A percentile compares a stretch with the other conserved stretches of the same genome.
These are phyloP conservation scores for Wickerhamomyces rabaulensis DNA, from an alignment of 805 yeast species.

Conservation along the genomic window DNA sequence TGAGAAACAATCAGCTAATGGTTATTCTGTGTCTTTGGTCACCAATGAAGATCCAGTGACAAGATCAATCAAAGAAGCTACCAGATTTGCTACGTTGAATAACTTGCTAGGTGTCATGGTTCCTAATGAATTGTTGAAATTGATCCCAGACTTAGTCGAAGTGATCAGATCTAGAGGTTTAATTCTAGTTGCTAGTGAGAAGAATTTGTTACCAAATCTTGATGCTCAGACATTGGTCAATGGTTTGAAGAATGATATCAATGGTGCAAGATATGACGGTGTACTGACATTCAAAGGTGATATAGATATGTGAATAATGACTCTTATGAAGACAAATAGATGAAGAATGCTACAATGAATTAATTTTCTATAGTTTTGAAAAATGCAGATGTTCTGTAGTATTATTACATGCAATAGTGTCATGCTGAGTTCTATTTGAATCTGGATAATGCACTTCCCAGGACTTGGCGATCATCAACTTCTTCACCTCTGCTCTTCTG, in stretches of 20 bases:
- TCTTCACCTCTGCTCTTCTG: conserved; percentile 46
- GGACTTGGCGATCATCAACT: conserved; percentile 40
- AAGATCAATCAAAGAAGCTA: conserved; percentile 76
- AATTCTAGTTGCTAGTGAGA: conserved; percentile 68
- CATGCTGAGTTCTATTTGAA: conserved; percentile 18
- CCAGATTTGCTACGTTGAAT: conserved; percentile 72
- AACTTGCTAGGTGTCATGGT: conserved; percentile 82
- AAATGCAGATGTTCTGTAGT: not conserved
- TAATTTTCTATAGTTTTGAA: not conserved
- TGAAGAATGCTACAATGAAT: not conserved
- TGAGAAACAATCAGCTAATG: conserved; percentile 36
- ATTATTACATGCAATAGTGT: not conserved
- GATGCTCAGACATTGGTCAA: not conserved
- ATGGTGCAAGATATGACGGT: conserved; percentile 63
- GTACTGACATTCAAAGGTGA: conserved; percentile 63
- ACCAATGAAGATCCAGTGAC: conserved; percentile 39
- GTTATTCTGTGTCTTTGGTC: conserved; percentile 25
- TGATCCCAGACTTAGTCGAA: conserved; percentile 73
- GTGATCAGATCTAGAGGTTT: conserved; percentile 77
- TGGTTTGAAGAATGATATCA: conserved; percentile 30
- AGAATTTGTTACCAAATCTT: conserved; percentile 19
- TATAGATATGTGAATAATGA: conserved; percentile 35
- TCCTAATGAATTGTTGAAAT: conserved; percentile 60
- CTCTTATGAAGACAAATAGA: not conserved
- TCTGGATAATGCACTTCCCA: conserved; percentile 37